Evolutionary conservation across 805 yeast species (phyloP), one percentile per base, ranked within the genome.

Genomic region (Wickerhamomyces subpelliculosus): DNA sequence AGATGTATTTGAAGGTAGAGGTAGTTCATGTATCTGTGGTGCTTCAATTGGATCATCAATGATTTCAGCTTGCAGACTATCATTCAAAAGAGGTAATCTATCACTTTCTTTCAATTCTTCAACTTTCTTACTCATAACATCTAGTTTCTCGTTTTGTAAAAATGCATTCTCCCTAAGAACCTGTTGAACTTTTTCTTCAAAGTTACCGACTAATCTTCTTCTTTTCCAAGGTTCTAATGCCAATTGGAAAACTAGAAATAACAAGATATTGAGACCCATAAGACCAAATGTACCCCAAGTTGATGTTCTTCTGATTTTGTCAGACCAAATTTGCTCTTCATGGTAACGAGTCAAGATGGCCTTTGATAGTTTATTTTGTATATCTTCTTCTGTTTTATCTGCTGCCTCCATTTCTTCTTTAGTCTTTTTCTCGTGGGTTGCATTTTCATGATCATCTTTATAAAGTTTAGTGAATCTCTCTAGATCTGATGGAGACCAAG

Each of bases 261-360:
- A 59, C 8, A 84, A 36, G 20, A 90, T 71, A 62, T 93, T 93
- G 45, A 87, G 72, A 1, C 87, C 93, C 95, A 89, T 87, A 31
- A 93, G 68, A 4, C 80, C 64, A 71, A 93, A 78, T 0, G 99
- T 93, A 3, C 97, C 98, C 95, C 96, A 93, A 0, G 97, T 89
- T 6, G 96, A 85, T 5, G 95, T 87, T 47, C 89, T 74, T 43
- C 98, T 69, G 42, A 93, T 93, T 60, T 89, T 89, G 61, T 93
- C 98, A 2, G 96, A 86, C 97, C 98, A 93, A 8, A 93, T 78
- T 60, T 93, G 97, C 54, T 93, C 99, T 57, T 93, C 97, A 45
- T 90, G 96, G 52, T 93, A 93, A 48, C 97, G 67, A 2, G 88
- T 79, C 52, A 90, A 67, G 14, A 93, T 93, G 42, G 85, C 80